Evolutionary conservation across 108 stramenopile genomes (phyloP), one percentile per base, ranked within the genome.

Genomic region (Nitzschia inconspicua): DNA sequence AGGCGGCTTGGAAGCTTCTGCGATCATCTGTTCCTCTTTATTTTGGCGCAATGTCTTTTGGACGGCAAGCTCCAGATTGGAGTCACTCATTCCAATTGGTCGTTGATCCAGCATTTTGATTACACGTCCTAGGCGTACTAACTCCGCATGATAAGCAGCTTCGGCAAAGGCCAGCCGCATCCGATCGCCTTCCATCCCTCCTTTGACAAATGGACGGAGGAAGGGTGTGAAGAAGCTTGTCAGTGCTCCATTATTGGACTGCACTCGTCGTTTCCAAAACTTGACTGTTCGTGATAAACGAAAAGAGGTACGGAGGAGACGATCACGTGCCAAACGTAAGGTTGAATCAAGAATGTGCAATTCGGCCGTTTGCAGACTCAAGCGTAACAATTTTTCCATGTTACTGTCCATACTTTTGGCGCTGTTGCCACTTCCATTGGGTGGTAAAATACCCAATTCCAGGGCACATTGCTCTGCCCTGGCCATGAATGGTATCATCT

Each of bases 251-350:
- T n/a, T n/a, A n/a, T n/a, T 34, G 9, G 35, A 72, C 63, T 34
- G 30, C 9, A 86, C 76, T 16, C 70, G 70, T 51, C 71, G 74
- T 27, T 72, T 66, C 86, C 89, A 87, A 49, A 85, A 75, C 36
- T 75, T 49, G 35, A 65, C 70, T 4, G 79, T 66, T n/a, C 82
- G 66, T 13, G 63, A 50, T 41, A 91, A 32, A 11, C 89, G 77
- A 51, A 67, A 68, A 0, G 80, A 66, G 1, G 82, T 75, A 3
- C 64, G 62, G 8, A 91, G 47, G 20, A 87, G 74, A 2, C 89
- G 82, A 59, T 91, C 84, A 14, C 89, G 82, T 23, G 73, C 57
- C 5, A 74, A 72, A 1, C 89, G 82, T 7, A 91, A 44, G 18
- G 85, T 49, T 16, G 82, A 73, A 64, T 91, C 89, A 36, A 84